Evolutionary conservation across 2,329 filamentous ascomycete species (phyloP).

Genomic region (Cladophialophora bantiana): DNA sequence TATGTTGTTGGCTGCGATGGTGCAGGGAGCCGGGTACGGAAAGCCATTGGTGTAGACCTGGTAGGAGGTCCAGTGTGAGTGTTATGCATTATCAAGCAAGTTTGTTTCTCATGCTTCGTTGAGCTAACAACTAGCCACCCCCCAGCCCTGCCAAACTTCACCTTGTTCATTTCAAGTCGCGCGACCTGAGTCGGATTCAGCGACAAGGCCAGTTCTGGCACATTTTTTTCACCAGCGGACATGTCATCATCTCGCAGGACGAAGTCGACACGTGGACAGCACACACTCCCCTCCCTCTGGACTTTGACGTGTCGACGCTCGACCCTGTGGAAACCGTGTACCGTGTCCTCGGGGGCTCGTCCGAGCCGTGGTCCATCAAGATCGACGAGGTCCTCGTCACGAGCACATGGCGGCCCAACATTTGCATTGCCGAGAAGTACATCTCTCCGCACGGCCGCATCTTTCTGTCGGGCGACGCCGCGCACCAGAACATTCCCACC

Average conservation of each 20-base stretch:
- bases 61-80: constrained; percentile 43
- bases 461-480: constrained; percentile 47
- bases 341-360: constrained; percentile 38
- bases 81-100: too few relatives aligned
- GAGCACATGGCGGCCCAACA: constrained; percentile 44
- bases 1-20: constrained; percentile 46
- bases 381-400: constrained; percentile 47
- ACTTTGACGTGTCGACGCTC: constrained; percentile 30
- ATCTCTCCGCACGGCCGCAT: constrained; percentile 33
- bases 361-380: constrained; percentile 37
- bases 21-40: constrained; percentile 41
- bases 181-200: constrained; percentile 40
- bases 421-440: constrained; percentile 43
- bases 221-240: constrained; percentile 42
- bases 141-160: constrained; percentile 37
- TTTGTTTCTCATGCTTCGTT: too few relatives aligned
- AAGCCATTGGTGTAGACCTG: constrained; percentile 38
- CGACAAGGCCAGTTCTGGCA: constrained; percentile 46
- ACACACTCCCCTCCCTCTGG: constrained; percentile 40
- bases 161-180: constrained; percentile 46
- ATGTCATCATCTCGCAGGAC: constrained; percentile 45
- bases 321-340: constrained; percentile 41
- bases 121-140: neutral
- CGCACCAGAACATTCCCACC: constrained; percentile 44
- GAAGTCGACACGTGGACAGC: constrained; percentile 47